A percentile compares a stretch with the other conserved stretches of the same genome.
Conservation (phyloP, 148 eudicot species). For the Polygonum maritimum region DNA sequence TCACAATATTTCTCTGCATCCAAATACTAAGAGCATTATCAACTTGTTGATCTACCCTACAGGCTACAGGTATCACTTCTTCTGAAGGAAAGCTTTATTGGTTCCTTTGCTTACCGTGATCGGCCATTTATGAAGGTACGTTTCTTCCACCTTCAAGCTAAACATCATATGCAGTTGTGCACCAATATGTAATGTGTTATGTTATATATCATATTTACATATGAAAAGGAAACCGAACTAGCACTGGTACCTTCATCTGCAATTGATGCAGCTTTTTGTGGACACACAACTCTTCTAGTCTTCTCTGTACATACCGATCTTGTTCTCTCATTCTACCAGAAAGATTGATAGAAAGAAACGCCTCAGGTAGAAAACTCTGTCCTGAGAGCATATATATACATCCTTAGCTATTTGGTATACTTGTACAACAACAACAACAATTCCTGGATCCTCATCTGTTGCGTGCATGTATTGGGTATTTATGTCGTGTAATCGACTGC, state of each 20-base stretch:
- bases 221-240: background rate
- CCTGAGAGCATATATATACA: background rate
- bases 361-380: slow-evolving; percentile 1
- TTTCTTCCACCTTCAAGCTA: background rate
- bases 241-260: background rate
- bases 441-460: background rate
- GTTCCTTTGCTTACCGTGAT: slow-evolving; percentile 72
- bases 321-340: slow-evolving; percentile 79
- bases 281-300: slow-evolving; percentile 91
- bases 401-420: slow-evolving; percentile 8
- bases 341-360: slow-evolving; percentile 33
- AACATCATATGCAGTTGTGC: background rate
- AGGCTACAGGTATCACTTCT: slow-evolving; percentile 97
- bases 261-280: slow-evolving; percentile 54
- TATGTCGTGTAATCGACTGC: background rate
- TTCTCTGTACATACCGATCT: slow-evolving; percentile 98
- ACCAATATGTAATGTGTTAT: background rate
- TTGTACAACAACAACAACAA: background rate
- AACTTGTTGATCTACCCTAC: slow-evolving; percentile 10
- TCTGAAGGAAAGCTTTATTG: slow-evolving; percentile 88
- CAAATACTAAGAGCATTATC: background rate
- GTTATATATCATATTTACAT: background rate
- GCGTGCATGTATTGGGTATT: background rate
- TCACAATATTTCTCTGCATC: background rate
- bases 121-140: slow-evolving; percentile 89